Base-by-base conservation (phyloP, 2,329 filamentous ascomycete species). In the Fusarium sp. region DNA sequence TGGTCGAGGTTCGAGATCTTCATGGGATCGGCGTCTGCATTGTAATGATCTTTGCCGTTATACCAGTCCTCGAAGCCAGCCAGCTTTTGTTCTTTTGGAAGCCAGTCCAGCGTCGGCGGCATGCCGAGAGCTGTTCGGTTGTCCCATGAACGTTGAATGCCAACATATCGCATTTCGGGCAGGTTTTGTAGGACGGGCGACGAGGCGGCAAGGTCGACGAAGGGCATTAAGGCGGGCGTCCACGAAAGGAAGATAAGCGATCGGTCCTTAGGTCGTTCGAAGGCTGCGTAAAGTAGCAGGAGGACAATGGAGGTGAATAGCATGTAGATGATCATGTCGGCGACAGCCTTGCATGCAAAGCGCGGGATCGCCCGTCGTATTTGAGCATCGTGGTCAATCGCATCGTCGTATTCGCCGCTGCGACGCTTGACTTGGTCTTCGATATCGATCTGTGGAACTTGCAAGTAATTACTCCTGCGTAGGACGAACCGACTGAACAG, bases 1-100 rank as follows among this genome's bases (percentile, higher is more conserved):
- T 80, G 65, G 7, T 79, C 54, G 4, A 80, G 72, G 34, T 84
- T 83, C 1, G 79, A 77, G 19, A 83, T 77, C 56, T 78, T 81
- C 48, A 82, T 58, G 0, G 82, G 82, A 50, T 84, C 82, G 13
- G 71, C 63, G 1, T 67, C 69, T 11, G 81, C 77, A 30, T 70
- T 77, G 65, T 84, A 84, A 57, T 80, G 79, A 4, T 71, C 60
- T 50, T 39, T 56, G 16, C 62, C 60, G 18, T 46, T 46, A 42
- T 65, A 74, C 77, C 76, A 79, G 26, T 81, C 77, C 39, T 78
- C 74, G 3, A 74, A 74, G 1, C 73, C 75, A 6, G 44, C 48
- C 6, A 74, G 61, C 0, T 61, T 56, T 21, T 26, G 49, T 9
- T 74, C 67, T 13, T 63, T 54, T 6, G 79, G 74, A 2, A 81